phyloP scores from a whole-genome alignment of 257 asterid species.

The Capsicum pubescens region DNA sequence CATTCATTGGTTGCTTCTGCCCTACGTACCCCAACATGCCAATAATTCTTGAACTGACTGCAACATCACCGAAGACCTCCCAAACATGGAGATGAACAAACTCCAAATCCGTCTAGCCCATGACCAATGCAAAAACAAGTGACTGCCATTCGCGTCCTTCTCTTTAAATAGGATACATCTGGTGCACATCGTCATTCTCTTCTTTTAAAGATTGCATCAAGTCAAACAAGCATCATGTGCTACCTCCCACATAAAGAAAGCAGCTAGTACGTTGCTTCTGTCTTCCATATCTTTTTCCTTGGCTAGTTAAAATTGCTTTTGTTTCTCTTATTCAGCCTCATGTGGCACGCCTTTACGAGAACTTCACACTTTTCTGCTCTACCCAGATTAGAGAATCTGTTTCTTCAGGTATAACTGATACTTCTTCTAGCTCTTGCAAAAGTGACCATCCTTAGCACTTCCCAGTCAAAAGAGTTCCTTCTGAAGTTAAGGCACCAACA shows the following conservation, averaged over 20 bases:
- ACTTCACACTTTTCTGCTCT: neutral
- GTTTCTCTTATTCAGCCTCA: slow-evolving; percentile 11
- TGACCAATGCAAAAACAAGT: neutral
- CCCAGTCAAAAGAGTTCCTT: neutral
- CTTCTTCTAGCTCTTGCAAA: neutral
- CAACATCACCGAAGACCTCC: neutral
- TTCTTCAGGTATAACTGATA: neutral
- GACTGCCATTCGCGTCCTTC: neutral
- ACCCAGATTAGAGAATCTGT: neutral
- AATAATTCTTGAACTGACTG: neutral
- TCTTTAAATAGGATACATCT: neutral
- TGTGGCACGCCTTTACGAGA: neutral
- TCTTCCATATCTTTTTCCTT: slow-evolving; percentile 1
- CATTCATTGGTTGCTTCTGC: neutral
- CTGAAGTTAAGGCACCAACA: neutral
- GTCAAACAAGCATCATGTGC: neutral
- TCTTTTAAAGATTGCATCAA: neutral
- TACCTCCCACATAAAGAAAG: neutral
- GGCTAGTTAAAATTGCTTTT: neutral
- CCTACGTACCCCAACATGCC: neutral
- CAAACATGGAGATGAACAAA: neutral
- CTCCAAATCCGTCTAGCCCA: slow-evolving; percentile 4
- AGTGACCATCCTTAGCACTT: neutral
- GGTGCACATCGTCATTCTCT: neutral
- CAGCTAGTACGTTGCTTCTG: neutral